Evolutionary conservation across 192 early-diverging fungal genomes (phyloP), one percentile per base, ranked within the genome.

Genomic region (Gonapodya sp.): DNA sequence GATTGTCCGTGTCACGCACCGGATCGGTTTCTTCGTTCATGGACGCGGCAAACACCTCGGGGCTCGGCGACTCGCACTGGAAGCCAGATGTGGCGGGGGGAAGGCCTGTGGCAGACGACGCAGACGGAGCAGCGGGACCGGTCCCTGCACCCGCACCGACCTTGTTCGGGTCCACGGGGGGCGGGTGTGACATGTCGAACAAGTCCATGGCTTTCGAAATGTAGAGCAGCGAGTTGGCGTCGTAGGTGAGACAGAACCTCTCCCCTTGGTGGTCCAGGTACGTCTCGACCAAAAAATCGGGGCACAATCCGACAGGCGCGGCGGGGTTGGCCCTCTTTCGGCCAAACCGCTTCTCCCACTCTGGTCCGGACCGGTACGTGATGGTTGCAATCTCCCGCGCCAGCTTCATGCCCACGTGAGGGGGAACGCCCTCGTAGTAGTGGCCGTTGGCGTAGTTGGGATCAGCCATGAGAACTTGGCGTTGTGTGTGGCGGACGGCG

Each of bases 201-300:
- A 99, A 90, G 81, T 99, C 97, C 97, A 99, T 98, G 46, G 97
- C 89, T 84, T 97, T 97, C 78, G 95, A 96, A 31, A 98, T 90
- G 82, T 97, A 98, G 18, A 99, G 82, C 24, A 96, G 85, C 1
- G 95, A 96, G 82, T 97, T 97, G 72, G 96, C 88, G 83, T 98
- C 97, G 85, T 97, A 99, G 85, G 95, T 91, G 80, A 95, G 81
- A 80, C 94, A 96, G 84, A 96, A 98, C 35, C 92, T 87, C 83
- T 98, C 96, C 78, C 97, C 96, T 87, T 91, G 97, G 84, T 98
- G 95, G 84, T 99, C 96, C 73, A 98, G 83, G 81, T 99, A 99
- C 2, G 94, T 95, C 85, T 99, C 97, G 80, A 99, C 97, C 80
- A 95, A 81, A 84, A 96, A 97, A 82, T 99, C 97, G 0, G 97